Base-by-base conservation (phyloP, 2,329 filamentous ascomycete genomes). In the Colletotrichum endophyticum region DNA sequence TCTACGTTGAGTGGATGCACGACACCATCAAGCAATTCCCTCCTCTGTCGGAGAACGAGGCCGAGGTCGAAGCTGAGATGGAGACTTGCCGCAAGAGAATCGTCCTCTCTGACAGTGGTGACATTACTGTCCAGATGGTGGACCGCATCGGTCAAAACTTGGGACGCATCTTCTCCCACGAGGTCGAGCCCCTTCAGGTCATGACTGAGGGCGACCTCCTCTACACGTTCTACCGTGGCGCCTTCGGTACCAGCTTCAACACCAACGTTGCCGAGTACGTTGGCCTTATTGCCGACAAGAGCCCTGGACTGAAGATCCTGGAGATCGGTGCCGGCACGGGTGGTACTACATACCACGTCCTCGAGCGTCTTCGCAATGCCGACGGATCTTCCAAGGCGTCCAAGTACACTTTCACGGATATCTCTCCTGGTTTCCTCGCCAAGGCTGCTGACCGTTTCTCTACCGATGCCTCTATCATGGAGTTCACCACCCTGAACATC, bases 341-440 rank as follows among this genome's bases (percentile, higher is more conserved):
- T 19, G 73, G 73, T 28, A 76, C 73, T 4, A 76, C 73, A 1
- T 72, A 63, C 53, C 69, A 73, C 30, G 73, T 76, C 1, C 73
- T 76, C 5, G 71, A 76, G 70, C 74, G 70, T 30, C 74, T 76
- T 5, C 70, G 70, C 63, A 76, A 69, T 13, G 67, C 72, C 25
- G 68, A 75, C 8, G 72, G 72, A 3, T 49, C 49, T 36, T 75
- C 72, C 19, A 75, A 71, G 68, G 72, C 72, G 8, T 59, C 72
- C 15, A 76, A 74, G 8, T 89, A 88, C 71, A 85, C 84, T 8
- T 89, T 84, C 79, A 89, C 88, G 0, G 88, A 89, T 69, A 85
- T 88, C 22, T 85, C 85, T 1, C 75, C 84, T 3, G 84, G 82
- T 8, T 87, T 87, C 80, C 88, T 89, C 64, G 82, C 84, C n/a